Conservation (phyloP, 257 asterid species). For the Ilex aquifolium region DNA sequence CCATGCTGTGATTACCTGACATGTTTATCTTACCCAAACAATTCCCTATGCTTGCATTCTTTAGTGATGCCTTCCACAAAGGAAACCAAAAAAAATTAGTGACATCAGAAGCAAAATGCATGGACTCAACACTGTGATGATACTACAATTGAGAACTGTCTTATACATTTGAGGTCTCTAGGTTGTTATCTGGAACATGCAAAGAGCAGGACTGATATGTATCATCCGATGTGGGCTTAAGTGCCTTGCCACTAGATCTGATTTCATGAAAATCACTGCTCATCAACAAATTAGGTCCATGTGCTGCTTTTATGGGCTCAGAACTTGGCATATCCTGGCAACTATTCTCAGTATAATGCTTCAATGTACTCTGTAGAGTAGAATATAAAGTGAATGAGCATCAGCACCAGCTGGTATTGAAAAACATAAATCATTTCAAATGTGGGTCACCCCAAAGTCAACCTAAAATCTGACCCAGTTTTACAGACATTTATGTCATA, state of each 20-base stretch:
- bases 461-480: too few relatives aligned
- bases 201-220: constrained; percentile 11
- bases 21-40: constrained; percentile 22
- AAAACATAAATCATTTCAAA: neutral
- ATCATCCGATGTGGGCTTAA: constrained; percentile 8
- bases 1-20: constrained; percentile 14
- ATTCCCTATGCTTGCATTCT: constrained; percentile 15
- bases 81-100: neutral
- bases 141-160: neutral
- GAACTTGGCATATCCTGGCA: constrained; percentile 2
- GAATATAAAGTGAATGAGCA: too few relatives aligned
- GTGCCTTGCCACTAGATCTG: constrained; percentile 13
- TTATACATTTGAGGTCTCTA: constrained; percentile 9
- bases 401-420: neutral
- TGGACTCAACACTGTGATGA: neutral
- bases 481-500: neutral
- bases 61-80: constrained; percentile 12
- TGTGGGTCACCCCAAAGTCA: too few relatives aligned
- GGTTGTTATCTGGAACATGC: constrained; percentile 8
- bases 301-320: constrained; percentile 2
- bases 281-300: constrained; percentile 13
- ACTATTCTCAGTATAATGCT: constrained; percentile 13
- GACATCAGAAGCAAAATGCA: constrained; percentile 5
- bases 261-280: constrained; percentile 9
- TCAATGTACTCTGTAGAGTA: neutral